Evolutionary conservation across 805 yeast species (phyloP), one percentile per base, ranked within the genome.

Genomic region (Ogataea ganodermae): DNA sequence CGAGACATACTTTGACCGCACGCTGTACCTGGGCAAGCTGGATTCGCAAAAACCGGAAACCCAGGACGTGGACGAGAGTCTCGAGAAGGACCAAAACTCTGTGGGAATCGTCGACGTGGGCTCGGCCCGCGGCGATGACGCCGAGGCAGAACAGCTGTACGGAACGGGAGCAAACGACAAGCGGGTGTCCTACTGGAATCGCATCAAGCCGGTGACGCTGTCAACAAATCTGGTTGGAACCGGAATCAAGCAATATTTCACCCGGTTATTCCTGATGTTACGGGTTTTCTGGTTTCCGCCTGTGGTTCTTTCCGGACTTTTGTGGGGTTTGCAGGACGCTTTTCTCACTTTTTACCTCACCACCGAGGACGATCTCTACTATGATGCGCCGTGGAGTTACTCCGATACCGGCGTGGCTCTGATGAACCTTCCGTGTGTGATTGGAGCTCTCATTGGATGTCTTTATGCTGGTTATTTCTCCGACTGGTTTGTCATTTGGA

Each of bases 241-340:
- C 20, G 92, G 92, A 1, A 60, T 84, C 65, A 79, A 76, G 59
- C 91, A 86, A 61, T 86, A 86, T 61, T 55, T 77, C 53, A 62
- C 70, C 46, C 77, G 84, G 42, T 66, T 86, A 23, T 46, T 65
- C 13, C 58, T 74, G 50, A 77, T 78, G 62, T 63, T 80, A 51
- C 73, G 80, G 53, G 83, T 82, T 61, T 80, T 82, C 53, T 69
- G 68, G 53, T 81, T 80, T 60, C 88, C 88, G 2, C 85, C 87
- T 2, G 83, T 81, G 12, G 67, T 83, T 57, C 68, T 80, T 20
- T 80, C 86, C 1, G 88, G 89, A 42, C 50, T 83, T n/a, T 79
- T 85, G 53, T 86, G 92, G 92, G 92, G 92, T 37, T 72, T 81
- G 48, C 92, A 86, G 63, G 89, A 84, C 60, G 86, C 89, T 0